Evolutionary conservation across 2,329 filamentous ascomycete genomes (phyloP).

Genomic region (Colletotrichum sansevieriae): DNA sequence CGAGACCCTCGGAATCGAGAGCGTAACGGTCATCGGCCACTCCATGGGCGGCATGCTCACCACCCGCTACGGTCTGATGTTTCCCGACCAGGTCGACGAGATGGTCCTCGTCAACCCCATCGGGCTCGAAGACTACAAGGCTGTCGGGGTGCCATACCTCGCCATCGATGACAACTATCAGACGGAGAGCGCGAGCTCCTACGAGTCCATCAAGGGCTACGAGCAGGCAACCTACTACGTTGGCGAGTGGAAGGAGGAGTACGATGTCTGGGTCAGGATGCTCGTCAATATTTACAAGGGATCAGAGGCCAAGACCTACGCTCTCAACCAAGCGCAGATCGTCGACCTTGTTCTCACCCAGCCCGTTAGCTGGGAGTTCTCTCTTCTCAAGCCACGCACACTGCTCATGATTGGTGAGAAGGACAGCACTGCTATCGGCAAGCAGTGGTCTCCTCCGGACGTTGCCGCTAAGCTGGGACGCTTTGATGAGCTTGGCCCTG

Average conservation of each 20-base stretch:
- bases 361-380: slow-evolving; percentile 64
- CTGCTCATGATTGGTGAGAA: slow-evolving; percentile 64
- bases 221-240: slow-evolving; percentile 63
- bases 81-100: slow-evolving; percentile 56
- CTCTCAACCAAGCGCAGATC: slow-evolving; percentile 62
- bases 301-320: slow-evolving; percentile 56
- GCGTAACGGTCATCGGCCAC: slow-evolving; percentile 64
- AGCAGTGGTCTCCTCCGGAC: slow-evolving; percentile 61
- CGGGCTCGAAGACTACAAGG: slow-evolving; percentile 67
- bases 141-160: slow-evolving; percentile 61
- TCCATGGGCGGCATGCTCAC: slow-evolving; percentile 68
- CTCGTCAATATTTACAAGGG: slow-evolving; percentile 64
- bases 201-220: slow-evolving; percentile 59
- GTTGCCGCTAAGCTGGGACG: slow-evolving; percentile 61
- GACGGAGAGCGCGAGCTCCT: slow-evolving; percentile 56
- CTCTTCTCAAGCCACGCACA: slow-evolving; percentile 58
- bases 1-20: slow-evolving; percentile 56
- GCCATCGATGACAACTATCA: slow-evolving; percentile 55
- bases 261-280: slow-evolving; percentile 69
- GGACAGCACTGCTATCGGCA: slow-evolving; percentile 68
- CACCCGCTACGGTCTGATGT: slow-evolving; percentile 64
- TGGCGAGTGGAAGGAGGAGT: slow-evolving; percentile 60
- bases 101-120: slow-evolving; percentile 66
- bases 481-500: slow-evolving; percentile 63
- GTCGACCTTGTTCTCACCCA: slow-evolving; percentile 69